Evolutionary conservation across 225 moss, liverwort and hornwort genomes (phyloP), one percentile per base, ranked within the genome.

Genomic region (Climacium dendroides): DNA sequence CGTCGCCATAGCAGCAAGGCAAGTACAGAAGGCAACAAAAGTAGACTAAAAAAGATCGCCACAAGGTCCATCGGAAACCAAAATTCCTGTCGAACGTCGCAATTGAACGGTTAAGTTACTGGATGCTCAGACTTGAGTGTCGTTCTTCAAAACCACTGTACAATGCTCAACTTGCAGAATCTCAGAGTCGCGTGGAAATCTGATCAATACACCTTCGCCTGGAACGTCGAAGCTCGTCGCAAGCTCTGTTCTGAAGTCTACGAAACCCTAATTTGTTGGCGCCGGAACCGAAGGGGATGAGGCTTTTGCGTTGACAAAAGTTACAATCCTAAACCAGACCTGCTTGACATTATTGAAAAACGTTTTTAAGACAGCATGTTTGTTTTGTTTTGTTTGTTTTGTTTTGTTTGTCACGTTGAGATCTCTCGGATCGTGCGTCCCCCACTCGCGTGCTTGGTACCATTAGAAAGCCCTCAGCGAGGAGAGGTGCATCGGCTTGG

Each of bases 1-100:
- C 89, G 92, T 87, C 94, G 92, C 94, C 94, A 94, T 28, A 94
- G 78, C 78, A 92, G 87, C 88, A 94, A 80, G 30, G 83, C 90
- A 15, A 90, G 3, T 30, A 94, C 9, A 20, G 34, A 37, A 5
- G 91, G 88, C 78, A 94, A 64, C 87, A 94, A 74, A 63, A 94
- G 87, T 54, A 90, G 61, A 37, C 75, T 76, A 17, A 92, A 70
- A 39, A 92, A 7, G 29, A 93, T 80, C 84, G 90, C 89, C 83
- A 90, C 78, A 74, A 87, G 64, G 76, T 91, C 94, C 94, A 94
- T 93, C 52, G 41, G 39, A 52, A 41, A 62, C 78, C 24, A 7
- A 77, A 85, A 72, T 57, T 55, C 73, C 45, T 61, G 35, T 62
- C 45, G 53, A 70, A 53, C 15, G 79, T 41, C 70, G 41, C 37